phyloP scores from a whole-genome alignment of 1,284 basidiomycete species.

The Afroboletus lepidellus region DNA sequence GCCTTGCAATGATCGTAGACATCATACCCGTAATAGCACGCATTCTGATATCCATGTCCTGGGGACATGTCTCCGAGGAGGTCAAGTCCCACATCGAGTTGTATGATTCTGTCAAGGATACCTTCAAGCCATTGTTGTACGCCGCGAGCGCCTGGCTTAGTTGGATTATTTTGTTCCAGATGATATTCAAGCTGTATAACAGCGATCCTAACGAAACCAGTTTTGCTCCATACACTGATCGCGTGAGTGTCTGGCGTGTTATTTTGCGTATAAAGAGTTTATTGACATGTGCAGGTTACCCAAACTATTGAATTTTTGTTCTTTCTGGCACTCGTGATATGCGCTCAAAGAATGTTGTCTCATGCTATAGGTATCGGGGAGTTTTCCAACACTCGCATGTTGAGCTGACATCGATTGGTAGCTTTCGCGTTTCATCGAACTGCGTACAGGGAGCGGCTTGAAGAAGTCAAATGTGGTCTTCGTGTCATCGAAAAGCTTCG shows the following conservation, averaged over 20 bases:
- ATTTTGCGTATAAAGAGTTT: not conserved
- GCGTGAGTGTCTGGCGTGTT: conserved; percentile 14
- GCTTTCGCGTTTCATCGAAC: conserved; percentile 74
- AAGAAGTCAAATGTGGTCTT: conserved; percentile 54
- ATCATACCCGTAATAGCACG: conserved; percentile 56
- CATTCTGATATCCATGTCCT: conserved; percentile 53
- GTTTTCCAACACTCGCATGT: not conserved
- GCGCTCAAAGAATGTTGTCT: conserved; percentile 60
- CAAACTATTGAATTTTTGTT: conserved; percentile 68
- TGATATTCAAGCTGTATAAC: conserved; percentile 59
- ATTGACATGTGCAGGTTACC: conserved; percentile 38
- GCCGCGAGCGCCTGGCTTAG: conserved; percentile 64
- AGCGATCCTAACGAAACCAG: conserved; percentile 41
- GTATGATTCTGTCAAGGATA: conserved; percentile 67
- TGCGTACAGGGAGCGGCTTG: conserved; percentile 73
- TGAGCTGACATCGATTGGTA: conserved; percentile 21
- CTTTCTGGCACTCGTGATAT: conserved; percentile 63
- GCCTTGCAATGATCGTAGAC: conserved; percentile 67
- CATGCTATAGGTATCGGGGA: conserved; percentile 49
- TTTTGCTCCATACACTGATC: conserved; percentile 55
- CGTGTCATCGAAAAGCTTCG: conserved; percentile 68
- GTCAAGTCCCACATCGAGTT: conserved; percentile 66
- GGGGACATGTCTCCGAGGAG: conserved; percentile 72
- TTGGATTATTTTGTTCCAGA: conserved; percentile 67
- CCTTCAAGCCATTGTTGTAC: conserved; percentile 66